Percentiles rank a stretch among this genome's conserved stretches.
Conservation (phyloP, 331 rosid genomes). For the Cydonia oblonga region DNA sequence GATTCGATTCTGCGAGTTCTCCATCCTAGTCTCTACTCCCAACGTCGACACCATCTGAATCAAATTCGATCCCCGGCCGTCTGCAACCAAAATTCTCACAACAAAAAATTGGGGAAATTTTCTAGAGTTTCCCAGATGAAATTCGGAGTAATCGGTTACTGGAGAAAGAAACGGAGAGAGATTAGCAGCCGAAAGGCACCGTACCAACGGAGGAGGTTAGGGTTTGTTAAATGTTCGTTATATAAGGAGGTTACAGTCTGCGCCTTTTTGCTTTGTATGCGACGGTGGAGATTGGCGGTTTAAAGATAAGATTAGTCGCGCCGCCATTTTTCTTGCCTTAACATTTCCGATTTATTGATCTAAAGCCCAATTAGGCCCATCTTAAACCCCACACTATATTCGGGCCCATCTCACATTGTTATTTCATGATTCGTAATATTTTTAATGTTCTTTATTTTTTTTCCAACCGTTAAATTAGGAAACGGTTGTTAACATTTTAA, state of each 20-base stretch:
- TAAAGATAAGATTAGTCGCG: background rate
- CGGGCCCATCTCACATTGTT: too few species aligned
- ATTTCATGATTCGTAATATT: too few species aligned
- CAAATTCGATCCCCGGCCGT: background rate
- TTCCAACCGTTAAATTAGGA: too few species aligned
- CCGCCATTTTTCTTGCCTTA: background rate
- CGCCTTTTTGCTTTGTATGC: background rate
- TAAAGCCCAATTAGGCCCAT: background rate
- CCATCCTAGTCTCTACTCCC: constrained; percentile 34
- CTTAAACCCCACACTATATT: background rate
- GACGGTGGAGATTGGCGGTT: background rate
- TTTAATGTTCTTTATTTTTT: too few species aligned
- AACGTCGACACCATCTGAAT: constrained; percentile 27
- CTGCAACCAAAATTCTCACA: constrained; percentile 15
- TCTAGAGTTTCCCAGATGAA: constrained; percentile 10
- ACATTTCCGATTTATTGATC: background rate
- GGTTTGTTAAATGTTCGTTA: background rate
- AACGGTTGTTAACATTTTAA: too few species aligned
- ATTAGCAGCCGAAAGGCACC: background rate
- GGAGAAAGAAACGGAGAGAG: background rate
- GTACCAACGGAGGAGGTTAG: background rate
- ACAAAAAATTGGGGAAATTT: background rate
- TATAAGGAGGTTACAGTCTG: background rate
- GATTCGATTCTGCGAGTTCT: constrained; percentile 41
- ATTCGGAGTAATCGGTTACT: background rate